Evolutionary conservation across 768 basidiomycete genomes (phyloP), one percentile per base, ranked within the genome.

Genomic region (Cystofilobasidium capitatum): DNA sequence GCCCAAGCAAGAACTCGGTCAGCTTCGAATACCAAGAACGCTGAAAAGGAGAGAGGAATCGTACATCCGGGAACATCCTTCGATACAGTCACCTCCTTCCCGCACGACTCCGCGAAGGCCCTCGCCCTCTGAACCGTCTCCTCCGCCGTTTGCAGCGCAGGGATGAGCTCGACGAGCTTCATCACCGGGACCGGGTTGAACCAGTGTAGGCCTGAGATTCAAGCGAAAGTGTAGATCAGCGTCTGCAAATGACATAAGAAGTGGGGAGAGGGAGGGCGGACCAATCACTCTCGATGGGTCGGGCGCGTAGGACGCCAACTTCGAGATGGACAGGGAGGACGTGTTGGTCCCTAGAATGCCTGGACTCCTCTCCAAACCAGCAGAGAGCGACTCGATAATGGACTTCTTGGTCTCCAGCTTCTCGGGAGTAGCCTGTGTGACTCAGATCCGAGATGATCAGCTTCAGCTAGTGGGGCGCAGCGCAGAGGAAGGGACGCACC

Each of bases 161-260:
- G 85, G 62, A 98, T 96, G 7, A 98, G 79, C 76, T 98, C 93
- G n/a, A 96, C 91, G 8, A 96, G 80, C 86, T 88, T 89, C 92
- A 96, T 96, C 37, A 94, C 88, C 3, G 93, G 93, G 5, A 96
- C 93, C 5, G 93, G 93, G 74, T 97, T 94, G 80, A 96, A 94
- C 81, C 92, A 96, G 76, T 94, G 91, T 47, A 94, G 79, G 16
- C 86, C 89, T 91, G 62, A 13, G 57, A 10, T 2, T 5, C 59
- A n/a, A 0, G 5, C 45, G 51, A 36, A 33, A 31, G 26, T 47
- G 22, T 3, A 12, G 45, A 29, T 8, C n/a, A 65, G 33, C 57
- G 29, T n/a, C n/a, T n/a, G n/a, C 39, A 17, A 40, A 37, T 55
- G 16, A 22, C 36, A 22, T 17, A 59, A 65, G 20, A 71, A 63